A percentile compares a stretch with the other conserved stretches of the same genome.
phyloP scores from a whole-genome alignment of 148 eudicot species.

The Spergularia marina region DNA sequence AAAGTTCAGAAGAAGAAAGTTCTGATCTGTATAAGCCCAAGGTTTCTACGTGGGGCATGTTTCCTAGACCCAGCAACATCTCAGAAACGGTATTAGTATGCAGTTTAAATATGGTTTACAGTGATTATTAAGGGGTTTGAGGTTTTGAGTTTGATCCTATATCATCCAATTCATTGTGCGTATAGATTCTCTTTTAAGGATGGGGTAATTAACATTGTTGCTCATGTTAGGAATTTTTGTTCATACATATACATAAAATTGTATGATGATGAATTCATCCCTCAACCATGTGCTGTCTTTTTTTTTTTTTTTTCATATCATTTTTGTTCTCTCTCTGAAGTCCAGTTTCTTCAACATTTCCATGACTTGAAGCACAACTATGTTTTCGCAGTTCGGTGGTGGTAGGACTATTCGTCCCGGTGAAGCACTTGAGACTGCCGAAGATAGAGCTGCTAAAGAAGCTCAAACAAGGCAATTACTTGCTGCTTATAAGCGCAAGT shows the following conservation, averaged over 20 bases:
- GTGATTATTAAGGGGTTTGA: background rate
- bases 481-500: conserved; percentile 59
- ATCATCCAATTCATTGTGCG: background rate
- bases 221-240: conserved; percentile 2
- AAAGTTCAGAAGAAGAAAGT: conserved; percentile 48
- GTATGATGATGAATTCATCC: background rate
- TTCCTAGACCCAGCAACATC: conserved; percentile 80
- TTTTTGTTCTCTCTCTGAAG: background rate
- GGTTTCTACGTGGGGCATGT: conserved; percentile 94
- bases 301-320: background rate
- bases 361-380: background rate
- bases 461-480: conserved; percentile 62
- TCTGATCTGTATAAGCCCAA: conserved; percentile 75
- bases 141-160: background rate
- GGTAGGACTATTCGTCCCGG: conserved; percentile 86
- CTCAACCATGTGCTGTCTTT: background rate
- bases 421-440: conserved; percentile 64
- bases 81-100: conserved; percentile 66
- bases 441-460: conserved; percentile 73
- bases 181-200: background rate
- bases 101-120: background rate
- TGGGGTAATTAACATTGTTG: background rate
- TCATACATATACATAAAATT: background rate
- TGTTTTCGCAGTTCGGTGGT: conserved; percentile 68
- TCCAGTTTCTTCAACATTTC: background rate